phyloP scores from a whole-genome alignment of 768 basidiomycete genomes.

The Tylopilus felleus region DNA sequence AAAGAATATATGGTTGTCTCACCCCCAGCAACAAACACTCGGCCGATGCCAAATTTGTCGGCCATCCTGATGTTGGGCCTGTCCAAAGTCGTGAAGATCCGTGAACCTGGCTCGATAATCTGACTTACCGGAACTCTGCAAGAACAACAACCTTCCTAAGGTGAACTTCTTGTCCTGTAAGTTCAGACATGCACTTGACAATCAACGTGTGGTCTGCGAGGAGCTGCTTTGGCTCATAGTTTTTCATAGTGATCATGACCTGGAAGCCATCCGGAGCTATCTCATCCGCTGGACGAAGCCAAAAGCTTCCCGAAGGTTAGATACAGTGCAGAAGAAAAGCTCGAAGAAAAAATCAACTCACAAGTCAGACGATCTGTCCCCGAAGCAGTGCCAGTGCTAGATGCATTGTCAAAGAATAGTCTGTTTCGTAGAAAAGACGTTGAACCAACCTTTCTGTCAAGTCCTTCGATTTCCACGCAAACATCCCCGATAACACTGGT shows the following conservation, averaged over 20 bases:
- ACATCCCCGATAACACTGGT: slow-evolving; percentile 37
- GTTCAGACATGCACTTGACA: not conserved
- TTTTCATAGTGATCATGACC: not conserved
- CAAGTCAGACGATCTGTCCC: slow-evolving; percentile 2
- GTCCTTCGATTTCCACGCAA: slow-evolving; percentile 26
- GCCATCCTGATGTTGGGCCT: slow-evolving; percentile 47
- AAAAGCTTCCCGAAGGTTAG: not conserved
- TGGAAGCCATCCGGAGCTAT: not conserved
- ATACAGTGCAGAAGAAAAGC: too few species aligned
- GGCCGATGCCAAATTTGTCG: slow-evolving; percentile 37
- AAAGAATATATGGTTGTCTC: not conserved
- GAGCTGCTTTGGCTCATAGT: slow-evolving; percentile 13
- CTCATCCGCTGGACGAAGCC: slow-evolving; percentile 16
- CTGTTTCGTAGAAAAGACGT: not conserved
- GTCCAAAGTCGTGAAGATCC: not conserved
- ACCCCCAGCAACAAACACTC: slow-evolving; percentile 51
- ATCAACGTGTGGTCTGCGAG: slow-evolving; percentile 16
- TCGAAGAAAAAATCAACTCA: not conserved
- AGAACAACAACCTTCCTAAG: slow-evolving; percentile 26
- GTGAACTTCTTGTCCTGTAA: slow-evolving; percentile 29
- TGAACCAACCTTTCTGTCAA: slow-evolving; percentile 26
- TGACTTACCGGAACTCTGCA: slow-evolving; percentile 29
- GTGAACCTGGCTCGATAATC: not conserved
- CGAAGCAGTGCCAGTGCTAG: slow-evolving; percentile 25
- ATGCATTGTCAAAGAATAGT: not conserved